These are phyloP conservation scores for Russula foetens DNA, from an alignment of 768 basidiomycete species.

Conservation along the genomic window DNA sequence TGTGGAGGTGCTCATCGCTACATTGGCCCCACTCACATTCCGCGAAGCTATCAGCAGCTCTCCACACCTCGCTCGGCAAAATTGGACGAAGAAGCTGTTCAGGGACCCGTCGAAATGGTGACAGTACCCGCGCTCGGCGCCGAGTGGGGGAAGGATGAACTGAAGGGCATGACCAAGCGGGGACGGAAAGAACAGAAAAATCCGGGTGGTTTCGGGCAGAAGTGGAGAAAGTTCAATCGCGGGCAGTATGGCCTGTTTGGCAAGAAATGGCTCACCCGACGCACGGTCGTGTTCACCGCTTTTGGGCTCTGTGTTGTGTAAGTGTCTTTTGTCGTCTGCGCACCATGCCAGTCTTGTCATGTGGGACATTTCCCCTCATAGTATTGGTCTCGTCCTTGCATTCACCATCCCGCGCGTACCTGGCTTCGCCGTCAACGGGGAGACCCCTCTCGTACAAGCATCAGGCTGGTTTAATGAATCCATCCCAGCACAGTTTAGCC, in stretches of 20 bases:
- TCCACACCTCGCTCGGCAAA: slow-evolving; percentile 20
- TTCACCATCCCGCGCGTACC: slow-evolving; percentile 85
- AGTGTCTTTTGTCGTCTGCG: slow-evolving; percentile 25
- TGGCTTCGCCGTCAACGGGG: slow-evolving; percentile 49
- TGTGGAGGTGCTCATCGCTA: slow-evolving; percentile 17
- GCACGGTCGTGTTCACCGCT: slow-evolving; percentile 58
- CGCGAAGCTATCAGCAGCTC: slow-evolving; percentile 19
- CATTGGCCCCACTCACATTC: background rate
- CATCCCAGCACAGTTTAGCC: slow-evolving; percentile 57
- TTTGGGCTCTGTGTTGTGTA: slow-evolving; percentile 53
- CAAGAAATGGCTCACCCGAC: slow-evolving; percentile 59
- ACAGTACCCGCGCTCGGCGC: slow-evolving; percentile 88
- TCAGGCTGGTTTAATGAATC: slow-evolving; percentile 48
- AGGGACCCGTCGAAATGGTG: slow-evolving; percentile 70
- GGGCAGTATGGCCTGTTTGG: slow-evolving; percentile 78
- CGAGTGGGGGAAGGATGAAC: slow-evolving; percentile 79
- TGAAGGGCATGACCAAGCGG: slow-evolving; percentile 67
- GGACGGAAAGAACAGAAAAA: slow-evolving; percentile 60
- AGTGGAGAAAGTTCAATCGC: slow-evolving; percentile 71
- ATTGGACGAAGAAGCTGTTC: slow-evolving; percentile 32
- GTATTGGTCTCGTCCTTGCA: slow-evolving; percentile 62
- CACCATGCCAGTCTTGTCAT: background rate
- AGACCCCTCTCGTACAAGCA: slow-evolving; percentile 50
- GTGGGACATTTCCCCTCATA: slow-evolving; percentile 21
- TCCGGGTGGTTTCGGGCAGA: slow-evolving; percentile 41